Conservation (phyloP, 192 early-diverging fungal genomes). For the Diversispora eburnea region DNA sequence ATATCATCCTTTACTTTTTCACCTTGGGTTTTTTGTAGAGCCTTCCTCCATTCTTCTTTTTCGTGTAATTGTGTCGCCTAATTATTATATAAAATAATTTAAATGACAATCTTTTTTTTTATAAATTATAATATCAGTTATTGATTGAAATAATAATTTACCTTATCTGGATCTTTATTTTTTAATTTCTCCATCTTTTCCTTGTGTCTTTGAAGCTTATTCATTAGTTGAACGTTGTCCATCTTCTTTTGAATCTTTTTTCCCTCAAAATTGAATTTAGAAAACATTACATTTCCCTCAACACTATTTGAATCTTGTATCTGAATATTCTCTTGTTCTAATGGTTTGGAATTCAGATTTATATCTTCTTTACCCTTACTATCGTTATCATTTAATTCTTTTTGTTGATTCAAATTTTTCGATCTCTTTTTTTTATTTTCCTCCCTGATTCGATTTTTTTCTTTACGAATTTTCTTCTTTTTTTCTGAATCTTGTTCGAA, state of each 20-base stretch:
- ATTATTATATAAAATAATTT: neutral
- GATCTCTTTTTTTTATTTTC: slow-evolving; percentile 3
- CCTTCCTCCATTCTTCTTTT: slow-evolving; percentile 79
- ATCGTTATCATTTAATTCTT: slow-evolving; percentile 65
- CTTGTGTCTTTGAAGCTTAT: slow-evolving; percentile 67
- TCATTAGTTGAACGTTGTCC: slow-evolving; percentile 60
- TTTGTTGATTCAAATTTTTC: slow-evolving; percentile 12
- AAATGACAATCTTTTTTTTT: neutral
- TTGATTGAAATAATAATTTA: too few relatives aligned
- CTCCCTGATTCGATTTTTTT: neutral
- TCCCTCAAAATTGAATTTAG: slow-evolving; percentile 64
- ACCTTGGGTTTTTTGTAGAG: slow-evolving; percentile 74
- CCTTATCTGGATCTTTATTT: slow-evolving; percentile 57
- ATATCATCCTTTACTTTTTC: slow-evolving; percentile 91
- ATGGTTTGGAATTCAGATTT: slow-evolving; percentile 34
- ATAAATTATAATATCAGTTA: neutral
- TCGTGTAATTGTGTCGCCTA: slow-evolving; percentile 65
- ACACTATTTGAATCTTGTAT: slow-evolving; percentile 60
- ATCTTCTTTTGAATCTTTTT: slow-evolving; percentile 64
- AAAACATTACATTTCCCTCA: slow-evolving; percentile 39
- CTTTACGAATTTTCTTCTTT: neutral
- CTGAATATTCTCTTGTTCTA: slow-evolving; percentile 49
- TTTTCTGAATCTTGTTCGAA: neutral
- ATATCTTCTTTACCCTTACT: slow-evolving; percentile 48
- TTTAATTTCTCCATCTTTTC: slow-evolving; percentile 74